phyloP scores from a whole-genome alignment of 352 stramenopile genomes.

The Poterioochromonas sp. region DNA sequence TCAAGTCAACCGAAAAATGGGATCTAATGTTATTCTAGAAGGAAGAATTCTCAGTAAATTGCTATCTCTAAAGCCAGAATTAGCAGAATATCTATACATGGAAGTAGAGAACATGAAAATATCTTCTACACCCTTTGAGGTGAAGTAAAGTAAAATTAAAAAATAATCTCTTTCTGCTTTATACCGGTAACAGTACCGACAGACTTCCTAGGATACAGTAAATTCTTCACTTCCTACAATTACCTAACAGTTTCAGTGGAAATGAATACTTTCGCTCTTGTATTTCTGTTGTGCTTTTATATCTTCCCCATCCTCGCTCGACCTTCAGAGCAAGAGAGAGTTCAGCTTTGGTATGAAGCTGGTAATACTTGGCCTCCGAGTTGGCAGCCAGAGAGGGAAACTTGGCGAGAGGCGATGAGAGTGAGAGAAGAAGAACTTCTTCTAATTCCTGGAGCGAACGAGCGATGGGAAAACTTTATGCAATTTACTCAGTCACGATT shows the following conservation, averaged over 20 bases:
- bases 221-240: too few species aligned
- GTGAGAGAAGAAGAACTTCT: background rate
- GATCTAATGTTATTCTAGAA: background rate
- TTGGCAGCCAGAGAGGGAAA: background rate
- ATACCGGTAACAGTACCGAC: too few species aligned
- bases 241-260: too few species aligned
- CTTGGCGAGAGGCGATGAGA: background rate
- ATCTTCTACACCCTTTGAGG: too few species aligned
- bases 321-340: background rate
- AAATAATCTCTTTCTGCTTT: too few species aligned
- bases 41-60: background rate
- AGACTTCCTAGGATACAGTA: too few species aligned
- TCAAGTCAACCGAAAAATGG: background rate
- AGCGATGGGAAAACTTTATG: conserved; percentile 12
- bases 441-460: background rate
- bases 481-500: background rate
- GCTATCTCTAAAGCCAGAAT: background rate
- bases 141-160: too few species aligned
- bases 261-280: too few species aligned
- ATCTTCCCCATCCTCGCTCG: too few species aligned
- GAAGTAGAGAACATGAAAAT: conserved; percentile 23
- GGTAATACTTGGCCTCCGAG: conserved; percentile 1
- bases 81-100: conserved; percentile 10
- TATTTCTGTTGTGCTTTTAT: too few species aligned
- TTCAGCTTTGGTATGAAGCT: background rate